A percentile compares a stretch with the other conserved stretches of the same genome.
Conservation (phyloP, 768 basidiomycete species). For the Lactifluus volemus region DNA sequence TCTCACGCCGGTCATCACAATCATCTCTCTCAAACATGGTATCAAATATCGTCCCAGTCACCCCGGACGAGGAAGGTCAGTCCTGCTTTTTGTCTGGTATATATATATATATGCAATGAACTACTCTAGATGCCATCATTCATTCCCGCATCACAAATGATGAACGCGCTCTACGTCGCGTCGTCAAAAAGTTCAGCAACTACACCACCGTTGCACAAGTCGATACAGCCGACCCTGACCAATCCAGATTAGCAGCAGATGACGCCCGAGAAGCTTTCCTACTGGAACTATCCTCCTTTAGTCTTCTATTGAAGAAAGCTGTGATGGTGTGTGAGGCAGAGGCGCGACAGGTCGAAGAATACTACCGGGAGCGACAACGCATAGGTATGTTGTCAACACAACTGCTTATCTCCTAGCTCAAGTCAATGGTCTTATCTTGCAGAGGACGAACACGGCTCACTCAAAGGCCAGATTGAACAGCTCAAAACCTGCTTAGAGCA, state of each 20-base stretch:
- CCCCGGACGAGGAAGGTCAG: constrained; percentile 57
- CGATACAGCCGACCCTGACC: constrained; percentile 30
- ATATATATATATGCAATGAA: too few relatives aligned
- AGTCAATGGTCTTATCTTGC: background rate
- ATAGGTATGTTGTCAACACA: constrained; percentile 46
- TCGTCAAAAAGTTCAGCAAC: constrained; percentile 74
- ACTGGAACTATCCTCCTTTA: constrained; percentile 69
- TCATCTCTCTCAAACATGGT: constrained; percentile 3
- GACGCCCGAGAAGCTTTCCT: constrained; percentile 76
- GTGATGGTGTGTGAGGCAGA: constrained; percentile 82
- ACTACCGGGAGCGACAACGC: constrained; percentile 58
- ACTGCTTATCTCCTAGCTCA: constrained; percentile 5
- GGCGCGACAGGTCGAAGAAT: constrained; percentile 76
- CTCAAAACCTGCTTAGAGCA: constrained; percentile 70
- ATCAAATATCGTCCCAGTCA: constrained; percentile 35
- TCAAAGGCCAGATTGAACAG: constrained; percentile 65
- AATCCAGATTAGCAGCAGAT: constrained; percentile 34
- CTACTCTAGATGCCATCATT: constrained; percentile 67
- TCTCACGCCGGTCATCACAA: too few relatives aligned
- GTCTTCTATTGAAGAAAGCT: constrained; percentile 67
- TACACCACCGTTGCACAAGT: constrained; percentile 46
- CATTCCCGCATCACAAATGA: constrained; percentile 76
- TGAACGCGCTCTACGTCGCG: constrained; percentile 66
- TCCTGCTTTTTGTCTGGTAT: background rate
- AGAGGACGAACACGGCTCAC: constrained; percentile 65